Base-by-base conservation (phyloP, 208 protist species). In the Leishmania turanica region DNA sequence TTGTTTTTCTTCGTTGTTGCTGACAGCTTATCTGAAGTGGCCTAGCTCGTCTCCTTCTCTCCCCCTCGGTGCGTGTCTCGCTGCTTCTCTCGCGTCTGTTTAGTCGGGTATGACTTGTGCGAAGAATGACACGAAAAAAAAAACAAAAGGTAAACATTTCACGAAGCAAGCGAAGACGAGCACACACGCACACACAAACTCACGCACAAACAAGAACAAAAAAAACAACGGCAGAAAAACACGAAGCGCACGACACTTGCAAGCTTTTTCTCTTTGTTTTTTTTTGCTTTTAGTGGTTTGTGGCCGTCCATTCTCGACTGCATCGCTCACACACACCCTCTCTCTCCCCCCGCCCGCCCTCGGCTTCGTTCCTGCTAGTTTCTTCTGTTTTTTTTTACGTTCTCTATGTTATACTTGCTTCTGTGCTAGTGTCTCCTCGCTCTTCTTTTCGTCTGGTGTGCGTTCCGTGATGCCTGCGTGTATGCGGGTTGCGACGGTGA, bases 401-500 rank as follows among this genome's bases (percentile, higher is more conserved):
- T 62, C 62, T 58, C 62, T 64, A 65, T 47, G 34, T 37, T 76
- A n/a, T 71, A 27, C 76, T 49, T 84, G 24, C 47, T 31, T 75
- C 27, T 34, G 8, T 84, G 51, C 17, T 56, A 15, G 17, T 40
- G 19, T 7, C 8, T 53, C 15, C 47, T 78, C n/a, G 24, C 13
- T 68, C 37, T 31, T 31, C 49, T 71, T 21, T 68, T 68, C 34
- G n/a, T 27, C 56, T 13, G 34, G 34, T 71, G 42, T 60, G 1
- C 42, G 62, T 17, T 71, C 21, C 6, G 6, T 17, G 37, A 9
- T 71, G 66, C 51, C 37, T 75, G 47, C 51, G 9, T 21, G 51
- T 21, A 21, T 54, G 17, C 19, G 49, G 49, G 19, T 21, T 60
- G 47, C 51, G 31, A 2, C 11, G 34, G n/a, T 47, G 72, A 31